A percentile compares a stretch with the other conserved stretches of the same genome.
Evolutionary conservation across 1,139 yeast genomes (phyloP).

Genomic region (Nadsonia starkeyi-henricii): DNA sequence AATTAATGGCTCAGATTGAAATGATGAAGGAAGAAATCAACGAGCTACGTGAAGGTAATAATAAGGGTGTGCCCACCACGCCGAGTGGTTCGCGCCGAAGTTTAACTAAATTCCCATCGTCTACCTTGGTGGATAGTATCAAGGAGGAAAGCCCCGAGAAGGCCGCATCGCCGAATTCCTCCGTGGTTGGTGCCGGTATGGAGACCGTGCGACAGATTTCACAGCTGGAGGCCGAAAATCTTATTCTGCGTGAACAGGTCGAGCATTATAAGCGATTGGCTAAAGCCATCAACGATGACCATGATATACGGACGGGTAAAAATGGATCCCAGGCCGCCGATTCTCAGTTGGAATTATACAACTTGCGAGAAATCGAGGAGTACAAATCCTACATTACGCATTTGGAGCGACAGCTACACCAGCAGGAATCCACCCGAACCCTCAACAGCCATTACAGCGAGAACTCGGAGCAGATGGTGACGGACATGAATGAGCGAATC

Average conservation of each 20-base stretch:
- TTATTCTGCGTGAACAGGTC: slow-evolving; percentile 46
- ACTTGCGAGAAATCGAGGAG: slow-evolving; percentile 41
- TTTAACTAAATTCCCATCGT: neutral
- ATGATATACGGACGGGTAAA: neutral
- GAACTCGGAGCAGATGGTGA: slow-evolving; percentile 22
- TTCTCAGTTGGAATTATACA: no score
- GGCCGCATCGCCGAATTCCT: slow-evolving; percentile 1
- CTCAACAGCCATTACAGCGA: slow-evolving; percentile 4
- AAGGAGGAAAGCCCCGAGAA: neutral
- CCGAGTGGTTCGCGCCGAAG: neutral
- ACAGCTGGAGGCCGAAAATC: slow-evolving; percentile 47
- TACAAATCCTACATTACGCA: slow-evolving; percentile 48
- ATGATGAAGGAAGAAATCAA: slow-evolving; percentile 26
- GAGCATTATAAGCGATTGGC: slow-evolving; percentile 48
- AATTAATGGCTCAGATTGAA: slow-evolving; percentile 25
- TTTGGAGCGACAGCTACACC: slow-evolving; percentile 43
- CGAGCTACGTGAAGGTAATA: slow-evolving; percentile 13
- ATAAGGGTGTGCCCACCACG: no score
- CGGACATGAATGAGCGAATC: slow-evolving; percentile 61
- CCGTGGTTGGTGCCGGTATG: no score
- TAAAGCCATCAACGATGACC: slow-evolving; percentile 4
- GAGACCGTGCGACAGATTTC: slow-evolving; percentile 20
- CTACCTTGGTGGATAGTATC: neutral
- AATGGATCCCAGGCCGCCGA: no score
- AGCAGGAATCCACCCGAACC: slow-evolving; percentile 18